Evolutionary conservation across 2,329 filamentous ascomycete species (phyloP), one percentile per base, ranked within the genome.

Genomic region (Curvularia lunata): DNA sequence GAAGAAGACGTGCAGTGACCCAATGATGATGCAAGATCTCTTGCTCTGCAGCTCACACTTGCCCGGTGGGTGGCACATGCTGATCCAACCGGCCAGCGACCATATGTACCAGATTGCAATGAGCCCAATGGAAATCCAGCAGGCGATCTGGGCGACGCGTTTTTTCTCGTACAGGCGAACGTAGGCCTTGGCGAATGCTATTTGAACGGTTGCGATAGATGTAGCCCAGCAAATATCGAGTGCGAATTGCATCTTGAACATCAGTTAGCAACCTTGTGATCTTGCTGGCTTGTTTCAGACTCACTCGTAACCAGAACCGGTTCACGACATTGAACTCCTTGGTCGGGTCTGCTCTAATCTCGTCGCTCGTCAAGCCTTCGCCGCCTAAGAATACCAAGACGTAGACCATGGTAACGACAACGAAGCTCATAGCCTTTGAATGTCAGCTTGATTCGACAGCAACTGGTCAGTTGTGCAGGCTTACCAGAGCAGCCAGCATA

Each of bases 181-280:
- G 37, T 67, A 67, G 54, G 61, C 64, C 42, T 60, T 55, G 19
- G 60, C 54, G 18, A 66, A 61, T 8, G 59, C 62, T 41, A 67
- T 52, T 28, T 67, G 63, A n/a, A 67, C 57, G n/a, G 59, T 59
- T 25, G 61, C 55, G 43, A 67, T 49, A 9, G 65, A 66, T 12
- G 62, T 64, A 30, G 63, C 63, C 65, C 65, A 67, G 55, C 63
- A 67, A 19, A 61, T 59, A 28, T 67, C 63, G 48, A 67, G 53
- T 28, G 63, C 59, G 41, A 67, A 65, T 58, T 67, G 63, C 23
- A 62, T 61, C 63, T 67, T 52, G 37, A 7, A 23, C 8, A 2
- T 19, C 10, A 19, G 37, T 63, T 48, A 62, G 58, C 45, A 27
- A n/a, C 37, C 9, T 9, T n/a, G 13, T 5, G 8, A 8, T 16